A percentile compares a stretch with the other conserved stretches of the same genome.
Evolutionary conservation across 345 rosid species (phyloP).

Genomic region (Euclidium syriacum): DNA sequence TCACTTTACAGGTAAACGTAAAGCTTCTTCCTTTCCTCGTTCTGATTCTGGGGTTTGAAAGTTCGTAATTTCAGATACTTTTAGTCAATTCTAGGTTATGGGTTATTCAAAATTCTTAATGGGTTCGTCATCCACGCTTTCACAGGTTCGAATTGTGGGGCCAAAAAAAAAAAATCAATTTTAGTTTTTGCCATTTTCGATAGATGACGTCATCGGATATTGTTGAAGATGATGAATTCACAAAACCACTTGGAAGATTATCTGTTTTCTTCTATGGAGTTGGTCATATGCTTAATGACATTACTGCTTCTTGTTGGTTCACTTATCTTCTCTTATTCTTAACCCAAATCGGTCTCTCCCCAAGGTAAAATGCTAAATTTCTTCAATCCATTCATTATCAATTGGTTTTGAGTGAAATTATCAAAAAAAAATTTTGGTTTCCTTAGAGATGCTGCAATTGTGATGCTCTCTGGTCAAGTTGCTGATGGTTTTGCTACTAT

Average conservation of each 20-base stretch:
- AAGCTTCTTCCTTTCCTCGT: slow-evolving; percentile 10
- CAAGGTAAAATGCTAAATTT: slow-evolving; percentile 37
- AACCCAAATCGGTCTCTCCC: slow-evolving; percentile 84
- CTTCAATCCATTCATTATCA: neutral
- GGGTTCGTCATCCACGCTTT: neutral
- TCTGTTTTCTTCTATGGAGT: slow-evolving; percentile 76
- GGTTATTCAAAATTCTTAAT: neutral
- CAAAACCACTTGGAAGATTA: slow-evolving; percentile 62
- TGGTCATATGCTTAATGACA: slow-evolving; percentile 97
- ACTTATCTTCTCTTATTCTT: slow-evolving; percentile 83
- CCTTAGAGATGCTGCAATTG: slow-evolving; percentile 73
- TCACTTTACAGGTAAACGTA: neutral
- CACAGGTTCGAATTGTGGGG: neutral
- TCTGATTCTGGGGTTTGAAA: neutral
- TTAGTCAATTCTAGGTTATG: neutral
- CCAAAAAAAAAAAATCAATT: neutral
- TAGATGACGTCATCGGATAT: slow-evolving; percentile 24
- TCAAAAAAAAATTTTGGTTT: neutral
- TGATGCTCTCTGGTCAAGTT: slow-evolving; percentile 93
- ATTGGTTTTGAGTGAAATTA: too few species aligned
- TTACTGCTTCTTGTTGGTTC: slow-evolving; percentile 97
- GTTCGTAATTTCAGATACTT: neutral
- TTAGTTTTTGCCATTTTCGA: neutral
- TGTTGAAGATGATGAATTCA: slow-evolving; percentile 29
- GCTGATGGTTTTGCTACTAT: slow-evolving; percentile 88